Percentiles rank a stretch among this genome's conserved stretches.
Conservation (phyloP, 257 asterid species). For the Penstemon newberryi region DNA sequence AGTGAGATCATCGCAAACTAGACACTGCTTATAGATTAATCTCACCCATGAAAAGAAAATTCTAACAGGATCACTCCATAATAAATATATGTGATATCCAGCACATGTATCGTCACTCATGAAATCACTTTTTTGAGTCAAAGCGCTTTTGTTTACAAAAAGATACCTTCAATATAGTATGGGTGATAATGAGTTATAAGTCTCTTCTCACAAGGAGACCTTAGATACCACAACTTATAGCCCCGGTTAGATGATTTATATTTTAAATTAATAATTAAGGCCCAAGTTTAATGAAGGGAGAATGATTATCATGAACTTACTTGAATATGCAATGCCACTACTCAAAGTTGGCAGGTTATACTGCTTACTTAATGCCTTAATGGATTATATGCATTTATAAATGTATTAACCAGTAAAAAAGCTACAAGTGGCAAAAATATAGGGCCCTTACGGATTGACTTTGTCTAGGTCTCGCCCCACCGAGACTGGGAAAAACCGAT, state of each 20-base stretch:
- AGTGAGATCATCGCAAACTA: too few species aligned
- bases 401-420: slow-evolving; percentile 6
- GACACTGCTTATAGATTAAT: too few species aligned
- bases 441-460: background rate
- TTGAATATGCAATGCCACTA: background rate
- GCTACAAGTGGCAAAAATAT: background rate
- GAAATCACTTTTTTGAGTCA: too few species aligned
- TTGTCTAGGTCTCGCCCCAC: too few species aligned
- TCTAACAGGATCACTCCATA: too few species aligned
- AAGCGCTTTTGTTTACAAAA: background rate
- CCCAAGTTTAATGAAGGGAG: background rate
- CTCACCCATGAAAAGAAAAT: too few species aligned
- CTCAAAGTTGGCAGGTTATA: slow-evolving; percentile 13
- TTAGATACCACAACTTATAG: background rate
- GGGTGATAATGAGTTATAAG: background rate
- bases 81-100: too few species aligned
- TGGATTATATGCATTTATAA: background rate
- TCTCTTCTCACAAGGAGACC: background rate
- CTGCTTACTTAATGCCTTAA: background rate
- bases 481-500: too few species aligned
- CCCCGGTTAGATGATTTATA: background rate
- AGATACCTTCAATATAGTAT: background rate
- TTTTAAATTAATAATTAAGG: background rate
- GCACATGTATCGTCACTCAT: too few species aligned
- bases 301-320: background rate